Conservation (phyloP, 176 grass and related monocot genomes). For the Dendrocalamus sinicus region DNA sequence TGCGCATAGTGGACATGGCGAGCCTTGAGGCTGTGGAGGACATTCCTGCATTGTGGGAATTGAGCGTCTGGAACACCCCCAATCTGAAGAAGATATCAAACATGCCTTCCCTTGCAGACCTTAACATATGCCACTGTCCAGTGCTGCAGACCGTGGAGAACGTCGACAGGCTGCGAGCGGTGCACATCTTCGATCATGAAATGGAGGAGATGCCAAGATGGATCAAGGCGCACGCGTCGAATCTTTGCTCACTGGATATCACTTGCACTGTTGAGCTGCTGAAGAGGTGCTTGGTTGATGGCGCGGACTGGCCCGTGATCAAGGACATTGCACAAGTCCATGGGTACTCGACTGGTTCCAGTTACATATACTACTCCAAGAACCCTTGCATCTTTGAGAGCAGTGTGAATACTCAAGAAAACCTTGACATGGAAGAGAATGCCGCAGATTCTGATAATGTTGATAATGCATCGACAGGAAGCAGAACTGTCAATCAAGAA, state of each 20-base stretch:
- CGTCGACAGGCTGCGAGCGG: conserved; percentile 36
- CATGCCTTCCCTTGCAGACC: conserved; percentile 64
- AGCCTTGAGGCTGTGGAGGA: conserved; percentile 56
- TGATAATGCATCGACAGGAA: conserved; percentile 29
- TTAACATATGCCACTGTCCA: conserved; percentile 68
- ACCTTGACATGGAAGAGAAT: conserved; percentile 20
- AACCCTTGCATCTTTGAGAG: conserved; percentile 62
- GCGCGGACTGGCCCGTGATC: conserved; percentile 58
- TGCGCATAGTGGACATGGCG: conserved; percentile 62
- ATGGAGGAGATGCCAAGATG: conserved; percentile 66
- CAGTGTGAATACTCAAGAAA: conserved; percentile 39
- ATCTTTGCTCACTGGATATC: conserved; percentile 58
- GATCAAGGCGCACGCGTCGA: conserved; percentile 48
- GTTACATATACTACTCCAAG: conserved; percentile 65
- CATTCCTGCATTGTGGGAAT: conserved; percentile 56
- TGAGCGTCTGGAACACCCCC: conserved; percentile 61
- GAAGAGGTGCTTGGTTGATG: conserved; percentile 59
- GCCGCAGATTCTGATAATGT: conserved; percentile 36
- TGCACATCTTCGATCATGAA: conserved; percentile 73
- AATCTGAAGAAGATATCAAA: conserved; percentile 62
- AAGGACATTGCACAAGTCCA: conserved; percentile 62
- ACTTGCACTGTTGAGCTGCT: conserved; percentile 45
- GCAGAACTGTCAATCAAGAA: conserved; percentile 15
- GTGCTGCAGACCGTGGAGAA: conserved; percentile 51
- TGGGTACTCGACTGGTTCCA: conserved; percentile 54